Conservation (phyloP, 192 early-diverging fungal species). For the Thamnidium elegans region DNA sequence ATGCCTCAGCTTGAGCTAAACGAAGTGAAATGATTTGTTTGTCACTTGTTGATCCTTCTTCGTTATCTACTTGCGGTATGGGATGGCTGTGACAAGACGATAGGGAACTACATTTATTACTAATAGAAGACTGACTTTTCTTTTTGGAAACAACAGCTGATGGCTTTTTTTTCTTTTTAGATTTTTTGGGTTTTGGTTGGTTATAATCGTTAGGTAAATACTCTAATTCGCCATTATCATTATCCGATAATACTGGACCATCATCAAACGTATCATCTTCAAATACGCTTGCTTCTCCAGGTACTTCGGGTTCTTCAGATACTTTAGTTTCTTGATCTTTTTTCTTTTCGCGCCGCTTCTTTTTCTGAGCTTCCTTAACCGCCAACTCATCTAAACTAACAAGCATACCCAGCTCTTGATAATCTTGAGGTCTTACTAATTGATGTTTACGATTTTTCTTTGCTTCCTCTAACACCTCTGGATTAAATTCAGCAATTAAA, state of each 20-base stretch:
- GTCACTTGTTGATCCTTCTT: neutral
- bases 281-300: neutral
- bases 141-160: neutral
- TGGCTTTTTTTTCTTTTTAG: neutral
- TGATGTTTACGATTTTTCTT: constrained; percentile 11
- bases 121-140: neutral
- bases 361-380: neutral
- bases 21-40: constrained; percentile 2
- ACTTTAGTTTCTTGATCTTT: neutral
- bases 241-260: neutral
- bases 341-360: constrained; percentile 6
- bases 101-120: neutral
- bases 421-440: constrained; percentile 29
- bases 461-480: constrained; percentile 27
- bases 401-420: constrained; percentile 23
- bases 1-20: constrained; percentile 7
- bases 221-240: neutral
- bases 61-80: neutral
- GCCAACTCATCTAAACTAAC: constrained; percentile 2
- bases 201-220: neutral
- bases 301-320: neutral
- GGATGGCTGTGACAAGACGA: neutral
- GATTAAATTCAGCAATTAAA: constrained; percentile 24
- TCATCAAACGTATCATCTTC: neutral
- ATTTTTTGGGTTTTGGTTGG: too few relatives aligned